Evolutionary conservation across 1,284 basidiomycete species (phyloP), one percentile per base, ranked within the genome.

Genomic region (Singerocomus rubriflavus): DNA sequence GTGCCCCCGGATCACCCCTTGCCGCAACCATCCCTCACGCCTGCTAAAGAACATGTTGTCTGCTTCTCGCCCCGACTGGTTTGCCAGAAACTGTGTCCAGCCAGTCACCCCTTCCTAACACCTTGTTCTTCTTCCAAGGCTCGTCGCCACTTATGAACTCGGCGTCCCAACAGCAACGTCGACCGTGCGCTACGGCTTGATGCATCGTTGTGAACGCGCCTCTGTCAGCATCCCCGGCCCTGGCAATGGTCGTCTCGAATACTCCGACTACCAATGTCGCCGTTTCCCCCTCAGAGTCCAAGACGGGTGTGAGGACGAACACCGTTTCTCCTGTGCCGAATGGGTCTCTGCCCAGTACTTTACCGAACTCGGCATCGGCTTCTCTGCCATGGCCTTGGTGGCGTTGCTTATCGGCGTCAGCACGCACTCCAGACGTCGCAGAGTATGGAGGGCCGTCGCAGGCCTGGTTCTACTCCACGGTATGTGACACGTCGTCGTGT

Each of bases 311-410:
- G 81, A 88, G 55, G 67, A 77, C 43, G 78, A 83, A 52, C 83
- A 85, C 56, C 69, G 72, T 44, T 50, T 64, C 0, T 82, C 86
- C 65, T 90, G 87, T 66, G 74, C 78, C 16, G 72, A 76, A 38
- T 90, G 88, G 87, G 78, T 76, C 13, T 86, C 80, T 36, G 87
- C 87, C 14, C 76, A 77, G 4, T 90, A 87, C 62, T 70, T 79
- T 37, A 72, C 76, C 16, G 79, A 85, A 63, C 66, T 88, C 16
- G 79, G 78, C 42, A 74, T 81, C 38, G 83, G 85, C 11, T 85
- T 85, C 62, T 82, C 77, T 12, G 75, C 71, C 38, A 70, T 83
- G 25, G 78, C 84, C 6, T 66, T 85, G 40, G 62, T 77, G 1
- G 71, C 84, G 6, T 73, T 89, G 43, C 58, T 84, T 34, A 74